These are phyloP conservation scores for Aspergillus sp. DNA, from an alignment of 2,329 filamentous ascomycete genomes.

Conservation along the genomic window DNA sequence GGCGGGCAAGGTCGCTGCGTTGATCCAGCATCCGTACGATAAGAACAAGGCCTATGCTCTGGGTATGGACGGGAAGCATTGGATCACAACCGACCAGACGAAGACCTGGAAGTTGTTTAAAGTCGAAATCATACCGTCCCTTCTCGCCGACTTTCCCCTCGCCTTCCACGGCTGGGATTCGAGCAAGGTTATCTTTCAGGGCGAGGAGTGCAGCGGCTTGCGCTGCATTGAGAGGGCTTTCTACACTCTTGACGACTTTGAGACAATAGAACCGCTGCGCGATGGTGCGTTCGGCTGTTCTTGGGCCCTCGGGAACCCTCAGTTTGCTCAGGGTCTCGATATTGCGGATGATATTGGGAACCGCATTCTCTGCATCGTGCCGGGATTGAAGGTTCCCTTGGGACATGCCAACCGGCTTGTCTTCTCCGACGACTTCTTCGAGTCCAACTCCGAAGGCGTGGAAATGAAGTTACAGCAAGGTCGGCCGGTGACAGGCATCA, in stretches of 20 bases:
- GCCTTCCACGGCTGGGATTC: constrained; percentile 76
- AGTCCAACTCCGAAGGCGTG: constrained; percentile 41
- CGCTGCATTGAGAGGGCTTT: constrained; percentile 54
- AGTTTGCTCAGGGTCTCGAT: constrained; percentile 51
- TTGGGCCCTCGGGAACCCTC: constrained; percentile 71
- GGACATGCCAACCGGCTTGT: constrained; percentile 68
- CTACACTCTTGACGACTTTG: constrained; percentile 83
- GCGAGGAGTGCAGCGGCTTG: constrained; percentile 56
- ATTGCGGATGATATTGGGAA: constrained; percentile 55
- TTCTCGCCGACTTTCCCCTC: constrained; percentile 46
- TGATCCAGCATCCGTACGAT: constrained; percentile 72
- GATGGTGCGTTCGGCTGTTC: constrained; percentile 65
- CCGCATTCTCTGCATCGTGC: constrained; percentile 71
- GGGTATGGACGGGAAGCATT: constrained; percentile 61
- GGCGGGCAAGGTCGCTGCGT: constrained; percentile 40
- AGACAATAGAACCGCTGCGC: constrained; percentile 55
- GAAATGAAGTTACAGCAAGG: constrained; percentile 70
- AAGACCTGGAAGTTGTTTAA: constrained; percentile 70
- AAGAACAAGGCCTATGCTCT: constrained; percentile 70
- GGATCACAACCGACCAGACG: constrained; percentile 72
- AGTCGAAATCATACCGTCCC: constrained; percentile 49
- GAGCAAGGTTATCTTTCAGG: constrained; percentile 77
- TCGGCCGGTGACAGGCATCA: constrained; percentile 66
- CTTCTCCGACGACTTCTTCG: constrained; percentile 77
- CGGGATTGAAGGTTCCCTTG: constrained; percentile 60